A percentile compares a stretch with the other conserved stretches of the same genome.
phyloP scores from a whole-genome alignment of 176 grass and related monocot species.

The Oryza meyeriana region DNA sequence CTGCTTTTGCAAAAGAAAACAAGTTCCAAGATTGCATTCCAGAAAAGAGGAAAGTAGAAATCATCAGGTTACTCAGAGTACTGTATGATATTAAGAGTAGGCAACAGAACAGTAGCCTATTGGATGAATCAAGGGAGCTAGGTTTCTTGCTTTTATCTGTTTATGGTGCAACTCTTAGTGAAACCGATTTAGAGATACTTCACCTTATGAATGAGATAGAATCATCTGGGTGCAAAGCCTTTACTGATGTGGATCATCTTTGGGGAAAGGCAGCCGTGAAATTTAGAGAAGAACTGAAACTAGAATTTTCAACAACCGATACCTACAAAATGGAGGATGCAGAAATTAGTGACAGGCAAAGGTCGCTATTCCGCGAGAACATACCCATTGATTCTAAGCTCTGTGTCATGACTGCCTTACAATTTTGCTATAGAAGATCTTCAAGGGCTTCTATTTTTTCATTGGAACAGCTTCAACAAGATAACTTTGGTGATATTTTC shows the following conservation, averaged over 20 bases:
- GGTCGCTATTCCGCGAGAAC: slow-evolving; percentile 77
- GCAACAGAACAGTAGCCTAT: slow-evolving; percentile 47
- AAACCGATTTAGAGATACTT: slow-evolving; percentile 86
- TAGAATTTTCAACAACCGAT: slow-evolving; percentile 48
- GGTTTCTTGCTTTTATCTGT: slow-evolving; percentile 80
- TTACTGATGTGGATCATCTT: slow-evolving; percentile 87
- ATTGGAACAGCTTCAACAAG: slow-evolving; percentile 57
- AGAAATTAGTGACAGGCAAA: slow-evolving; percentile 52
- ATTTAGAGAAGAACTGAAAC: slow-evolving; percentile 74
- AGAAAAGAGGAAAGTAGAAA: slow-evolving; percentile 70
- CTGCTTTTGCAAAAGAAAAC: slow-evolving; percentile 35
- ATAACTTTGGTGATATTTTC: slow-evolving; percentile 46
- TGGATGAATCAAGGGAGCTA: slow-evolving; percentile 63
- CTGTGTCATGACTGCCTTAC: slow-evolving; percentile 61
- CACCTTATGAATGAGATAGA: slow-evolving; percentile 89
- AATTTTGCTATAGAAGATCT: slow-evolving; percentile 73
- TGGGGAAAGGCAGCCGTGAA: slow-evolving; percentile 66
- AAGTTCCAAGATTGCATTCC: slow-evolving; percentile 27
- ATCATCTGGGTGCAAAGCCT: slow-evolving; percentile 50
- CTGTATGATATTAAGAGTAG: slow-evolving; percentile 71
- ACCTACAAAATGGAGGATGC: slow-evolving; percentile 37
- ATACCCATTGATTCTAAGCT: slow-evolving; percentile 82
- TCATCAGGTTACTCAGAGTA: slow-evolving; percentile 85
- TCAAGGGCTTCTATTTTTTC: slow-evolving; percentile 51
- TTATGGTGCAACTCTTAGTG: slow-evolving; percentile 77